Conservation (phyloP, 495 filamentous ascomycete species). For the Platismatia glauca region DNA sequence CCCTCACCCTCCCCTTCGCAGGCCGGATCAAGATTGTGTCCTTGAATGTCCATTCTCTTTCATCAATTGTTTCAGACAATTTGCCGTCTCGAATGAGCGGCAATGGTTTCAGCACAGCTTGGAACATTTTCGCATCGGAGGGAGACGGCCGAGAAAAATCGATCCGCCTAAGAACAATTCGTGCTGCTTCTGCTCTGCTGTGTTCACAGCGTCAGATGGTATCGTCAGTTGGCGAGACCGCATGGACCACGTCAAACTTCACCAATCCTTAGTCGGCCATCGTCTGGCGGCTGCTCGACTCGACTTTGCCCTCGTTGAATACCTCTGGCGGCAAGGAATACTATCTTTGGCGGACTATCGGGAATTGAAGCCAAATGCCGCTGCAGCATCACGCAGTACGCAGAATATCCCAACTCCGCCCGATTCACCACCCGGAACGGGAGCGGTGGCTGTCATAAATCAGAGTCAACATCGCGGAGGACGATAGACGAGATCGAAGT, state of each 20-base stretch:
- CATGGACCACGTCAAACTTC: slow-evolving; percentile 21
- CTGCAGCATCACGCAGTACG: slow-evolving; percentile 7
- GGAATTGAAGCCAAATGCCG: slow-evolving; percentile 14
- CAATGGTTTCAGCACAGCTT: slow-evolving; percentile 20
- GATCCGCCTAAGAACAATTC: slow-evolving; percentile 12
- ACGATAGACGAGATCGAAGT: background rate
- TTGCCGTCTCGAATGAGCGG: background rate
- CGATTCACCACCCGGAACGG: background rate
- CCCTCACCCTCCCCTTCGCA: background rate
- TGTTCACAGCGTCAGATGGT: slow-evolving; percentile 9
- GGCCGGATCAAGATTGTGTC: background rate
- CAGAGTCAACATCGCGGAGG: background rate
- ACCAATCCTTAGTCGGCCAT: slow-evolving; percentile 16
- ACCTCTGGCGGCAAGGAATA: slow-evolving; percentile 20
- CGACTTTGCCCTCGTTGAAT: slow-evolving; percentile 19
- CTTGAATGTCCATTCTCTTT: slow-evolving; percentile 20
- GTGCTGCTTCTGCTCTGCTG: slow-evolving; percentile 19
- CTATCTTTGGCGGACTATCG: slow-evolving; percentile 14
- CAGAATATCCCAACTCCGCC: slow-evolving; percentile 8
- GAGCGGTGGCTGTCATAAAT: background rate
- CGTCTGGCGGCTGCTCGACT: slow-evolving; percentile 15
- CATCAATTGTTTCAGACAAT: slow-evolving; percentile 10
- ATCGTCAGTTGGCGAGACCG: slow-evolving; percentile 9
- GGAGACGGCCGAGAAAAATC: background rate
- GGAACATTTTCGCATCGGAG: slow-evolving; percentile 8